phyloP scores from a whole-genome alignment of 2,329 filamentous ascomycete genomes.

The Westerdykella sp. region DNA sequence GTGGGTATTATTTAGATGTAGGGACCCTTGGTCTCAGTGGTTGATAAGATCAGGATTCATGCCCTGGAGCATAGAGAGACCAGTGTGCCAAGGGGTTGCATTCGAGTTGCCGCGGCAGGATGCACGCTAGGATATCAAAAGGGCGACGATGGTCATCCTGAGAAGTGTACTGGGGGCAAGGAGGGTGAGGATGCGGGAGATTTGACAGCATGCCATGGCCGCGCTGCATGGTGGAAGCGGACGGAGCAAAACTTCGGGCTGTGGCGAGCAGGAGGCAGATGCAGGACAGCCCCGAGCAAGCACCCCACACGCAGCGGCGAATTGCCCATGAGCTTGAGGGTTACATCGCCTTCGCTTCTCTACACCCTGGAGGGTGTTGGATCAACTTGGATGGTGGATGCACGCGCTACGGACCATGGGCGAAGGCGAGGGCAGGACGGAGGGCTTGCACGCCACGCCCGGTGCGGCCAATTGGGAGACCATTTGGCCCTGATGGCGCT shows the following conservation, averaged over 20 bases:
- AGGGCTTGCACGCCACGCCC: slow-evolving; percentile 29
- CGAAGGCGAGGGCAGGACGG: slow-evolving; percentile 14
- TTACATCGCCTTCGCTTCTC: slow-evolving; percentile 31
- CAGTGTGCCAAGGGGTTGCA: slow-evolving; percentile 28
- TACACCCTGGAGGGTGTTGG: slow-evolving; percentile 13
- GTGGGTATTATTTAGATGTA: slow-evolving; percentile 37
- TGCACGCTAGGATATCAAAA: slow-evolving; percentile 28
- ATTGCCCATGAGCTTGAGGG: slow-evolving; percentile 26
- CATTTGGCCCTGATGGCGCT: slow-evolving; percentile 15
- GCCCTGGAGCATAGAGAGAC: slow-evolving; percentile 14
- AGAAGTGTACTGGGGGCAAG: slow-evolving; percentile 16
- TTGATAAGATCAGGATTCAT: slow-evolving; percentile 31
- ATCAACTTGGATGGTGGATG: slow-evolving; percentile 8
- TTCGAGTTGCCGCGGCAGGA: slow-evolving; percentile 22
- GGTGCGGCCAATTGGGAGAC: slow-evolving; percentile 19
- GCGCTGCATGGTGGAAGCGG: slow-evolving; percentile 8
- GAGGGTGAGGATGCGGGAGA: slow-evolving; percentile 14
- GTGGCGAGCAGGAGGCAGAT: slow-evolving; percentile 21
- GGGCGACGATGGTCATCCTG: slow-evolving; percentile 22
- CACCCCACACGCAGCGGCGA: slow-evolving; percentile 34
- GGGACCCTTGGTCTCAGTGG: slow-evolving; percentile 30
- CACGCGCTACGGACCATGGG: slow-evolving; percentile 11
- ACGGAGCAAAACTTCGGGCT: slow-evolving; percentile 29
- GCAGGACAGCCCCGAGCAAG: slow-evolving; percentile 16
- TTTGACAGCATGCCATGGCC: slow-evolving; percentile 22